These are phyloP conservation scores for Suhomyces yuchorum DNA, from an alignment of 1,139 yeast species.

Conservation along the genomic window DNA sequence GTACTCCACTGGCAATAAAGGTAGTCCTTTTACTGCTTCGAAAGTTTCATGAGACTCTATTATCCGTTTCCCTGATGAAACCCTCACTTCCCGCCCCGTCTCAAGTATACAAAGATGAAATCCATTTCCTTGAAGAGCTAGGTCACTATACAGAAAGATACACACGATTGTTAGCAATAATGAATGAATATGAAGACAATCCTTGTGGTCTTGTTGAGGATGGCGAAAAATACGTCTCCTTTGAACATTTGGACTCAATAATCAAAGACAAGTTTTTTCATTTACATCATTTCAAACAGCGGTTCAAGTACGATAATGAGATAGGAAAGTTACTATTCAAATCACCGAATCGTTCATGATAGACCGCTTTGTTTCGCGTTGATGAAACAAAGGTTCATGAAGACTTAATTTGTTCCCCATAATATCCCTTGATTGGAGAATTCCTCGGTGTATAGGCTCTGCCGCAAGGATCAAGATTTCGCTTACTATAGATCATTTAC, in stretches of 20 bases:
- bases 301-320: slow-evolving; percentile 17
- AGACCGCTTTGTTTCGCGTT: not conserved
- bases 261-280: slow-evolving; percentile 21
- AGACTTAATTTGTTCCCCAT: not conserved
- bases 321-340: slow-evolving; percentile 5
- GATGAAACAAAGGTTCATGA: not conserved
- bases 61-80: not conserved
- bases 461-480: not conserved
- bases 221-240: slow-evolving; percentile 13
- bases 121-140: slow-evolving; percentile 18
- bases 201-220: slow-evolving; percentile 9
- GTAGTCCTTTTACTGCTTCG: not conserved
- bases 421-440: not conserved
- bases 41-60: not conserved
- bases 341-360: not conserved
- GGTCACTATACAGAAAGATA: slow-evolving; percentile 14
- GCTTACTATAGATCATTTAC: not conserved
- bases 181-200: slow-evolving; percentile 4
- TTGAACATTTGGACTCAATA: slow-evolving; percentile 18
- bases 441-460: not conserved
- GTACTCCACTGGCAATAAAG: not conserved
- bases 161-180: slow-evolving; percentile 9
- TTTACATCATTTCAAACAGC: slow-evolving; percentile 18
- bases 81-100: not conserved
- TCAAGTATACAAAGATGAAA: slow-evolving; percentile 19